Base-by-base conservation (phyloP, 2,329 filamentous ascomycete genomes). In the Claviceps quebecensis region DNA sequence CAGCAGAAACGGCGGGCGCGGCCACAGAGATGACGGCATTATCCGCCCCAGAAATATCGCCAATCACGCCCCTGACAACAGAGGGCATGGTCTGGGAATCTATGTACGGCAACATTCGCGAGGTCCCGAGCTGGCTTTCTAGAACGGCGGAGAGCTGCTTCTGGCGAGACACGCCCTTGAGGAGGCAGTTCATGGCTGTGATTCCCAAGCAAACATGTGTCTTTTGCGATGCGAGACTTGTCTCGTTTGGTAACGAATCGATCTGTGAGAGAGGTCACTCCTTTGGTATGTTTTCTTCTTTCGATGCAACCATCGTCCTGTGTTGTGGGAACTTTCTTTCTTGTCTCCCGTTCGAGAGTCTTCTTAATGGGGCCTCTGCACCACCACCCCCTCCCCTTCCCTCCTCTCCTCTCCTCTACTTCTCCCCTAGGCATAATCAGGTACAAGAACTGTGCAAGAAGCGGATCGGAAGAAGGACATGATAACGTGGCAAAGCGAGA, bases 11-110 rank as follows among this genome's bases (percentile, higher is more conserved):
- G 9, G 9, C 9, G 29, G 29, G 1, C 11, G 29, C 8, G 9
- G 9, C 41, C 14, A 22, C 13, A 6, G 13, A 13, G 41, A 14
- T 22, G 13, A 23, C 41, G 13, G 8, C 11, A n/a, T 16, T 23
- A 6, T 7, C 41, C 13, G 19, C 19, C 5, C 52, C 56, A 5
- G 51, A 52, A 0, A 34, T 1, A 23, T 43, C 29, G 0, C 47
- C 51, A 7, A 16, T 40, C 11, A 16, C 36, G 49, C 58, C 56
- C 2, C 61, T 76, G 19, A 75, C 74, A n/a, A 77, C 76, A 2
- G 78, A 81, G 60, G 77, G 71, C 0, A 65, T 66, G 39, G 66
- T 75, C 45, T 80, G 77, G 71, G 73, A 80, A 54, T 78, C 74
- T 70, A 76, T 80, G 72, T 80, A 81, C 57, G 76, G 75, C 17